Evolutionary conservation across 352 stramenopile genomes (phyloP), one percentile per base, ranked within the genome.

Genomic region (Phytopythium kandeliae): DNA sequence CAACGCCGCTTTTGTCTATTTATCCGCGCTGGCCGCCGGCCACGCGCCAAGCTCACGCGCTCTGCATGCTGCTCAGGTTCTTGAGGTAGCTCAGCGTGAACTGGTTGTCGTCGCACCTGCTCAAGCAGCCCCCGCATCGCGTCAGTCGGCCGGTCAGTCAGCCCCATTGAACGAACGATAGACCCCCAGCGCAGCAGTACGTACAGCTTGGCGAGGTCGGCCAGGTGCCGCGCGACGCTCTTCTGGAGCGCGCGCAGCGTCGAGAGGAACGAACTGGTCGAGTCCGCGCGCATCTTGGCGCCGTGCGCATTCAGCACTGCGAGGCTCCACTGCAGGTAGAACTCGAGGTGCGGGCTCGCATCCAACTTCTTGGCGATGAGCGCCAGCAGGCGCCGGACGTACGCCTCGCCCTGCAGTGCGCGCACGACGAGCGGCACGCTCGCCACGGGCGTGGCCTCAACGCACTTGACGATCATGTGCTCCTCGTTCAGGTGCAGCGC

Each of bases 401-500:
- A 97, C 57, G 86, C 77, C 48, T 95, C 82, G 3, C 66, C 62
- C 30, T 89, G 88, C 28, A 99, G 69, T 34, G 85, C 83, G 55
- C 92, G 78, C 11, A 91, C 91, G 41, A 99, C 92, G 48, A 97
- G 78, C 21, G 70, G 48, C 65, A 99, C 96, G 44, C 68, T 95
- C 33, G 73, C 81, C 30, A 95, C 78, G 13, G 94, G 91, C 26
- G 96, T 91, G 44, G 81, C 75, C 56, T 98, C 95, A 12, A 99
- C 59, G 28, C 97, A 97, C 54, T 78, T 64, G 58, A 84, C 79
- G 34, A 99, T 96, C 30, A 98, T 64, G 13, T 79, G 74, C 63
- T 96, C 90, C 67, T 99, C 96, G 67, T 98, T 98, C 62, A 99
- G 65, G 64, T 98, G 92, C 43, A 99, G 67, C 49, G 92, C 86